Evolutionary conservation across 345 rosid species (phyloP).

Genomic region (Bretschneidera sinensis): DNA sequence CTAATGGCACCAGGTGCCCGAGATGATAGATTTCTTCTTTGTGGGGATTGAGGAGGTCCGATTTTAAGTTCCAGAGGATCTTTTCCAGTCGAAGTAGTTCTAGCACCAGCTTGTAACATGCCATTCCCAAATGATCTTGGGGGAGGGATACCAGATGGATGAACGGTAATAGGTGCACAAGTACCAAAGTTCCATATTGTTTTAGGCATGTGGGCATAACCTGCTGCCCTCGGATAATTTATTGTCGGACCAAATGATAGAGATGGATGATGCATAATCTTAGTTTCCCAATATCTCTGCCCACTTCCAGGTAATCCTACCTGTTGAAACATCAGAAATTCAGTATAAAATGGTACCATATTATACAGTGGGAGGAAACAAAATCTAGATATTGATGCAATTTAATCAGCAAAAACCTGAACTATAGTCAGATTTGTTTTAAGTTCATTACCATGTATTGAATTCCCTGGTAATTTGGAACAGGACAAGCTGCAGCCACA

Average conservation of each 20-base stretch:
- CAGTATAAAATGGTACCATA: too few species aligned
- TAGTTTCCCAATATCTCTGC: not conserved
- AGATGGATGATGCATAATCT: not conserved
- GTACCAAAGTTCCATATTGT: not conserved
- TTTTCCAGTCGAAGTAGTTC: not conserved
- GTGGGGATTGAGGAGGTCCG: conserved; percentile 12
- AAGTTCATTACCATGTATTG: not conserved
- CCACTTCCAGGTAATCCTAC: not conserved
- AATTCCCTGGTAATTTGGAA: not conserved
- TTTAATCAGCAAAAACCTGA: not conserved
- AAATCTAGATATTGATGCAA: not conserved
- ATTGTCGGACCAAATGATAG: not conserved
- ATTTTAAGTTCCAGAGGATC: conserved; percentile 14
- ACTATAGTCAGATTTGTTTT: not conserved
- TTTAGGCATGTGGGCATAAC: not conserved
- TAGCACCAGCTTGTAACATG: not conserved
- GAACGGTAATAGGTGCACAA: not conserved
- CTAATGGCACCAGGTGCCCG: conserved; percentile 17
- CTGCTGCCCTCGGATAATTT: not conserved
- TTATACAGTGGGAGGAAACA: too few species aligned
- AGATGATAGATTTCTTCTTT: conserved; percentile 1
- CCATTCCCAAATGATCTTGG: not conserved
- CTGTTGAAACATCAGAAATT: not conserved
- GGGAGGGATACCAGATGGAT: conserved; percentile 4
- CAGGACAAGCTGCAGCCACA: not conserved